phyloP scores from a whole-genome alignment of 495 filamentous ascomycete species.

The Aspergillus affinis region DNA sequence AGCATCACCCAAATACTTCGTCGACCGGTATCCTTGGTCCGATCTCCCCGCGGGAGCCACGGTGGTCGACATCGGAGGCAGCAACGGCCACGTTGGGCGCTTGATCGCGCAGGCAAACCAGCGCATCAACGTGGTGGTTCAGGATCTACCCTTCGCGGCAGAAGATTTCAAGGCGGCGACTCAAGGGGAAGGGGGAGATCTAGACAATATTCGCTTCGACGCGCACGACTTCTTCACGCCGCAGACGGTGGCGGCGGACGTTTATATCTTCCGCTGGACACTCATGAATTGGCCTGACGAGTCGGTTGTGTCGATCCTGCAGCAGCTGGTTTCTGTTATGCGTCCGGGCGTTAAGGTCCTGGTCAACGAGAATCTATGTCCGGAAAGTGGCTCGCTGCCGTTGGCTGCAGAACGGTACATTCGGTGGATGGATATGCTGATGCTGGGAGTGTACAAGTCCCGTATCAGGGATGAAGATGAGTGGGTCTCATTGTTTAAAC shows the following conservation, averaged over 20 bases:
- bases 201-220: background rate
- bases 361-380: background rate
- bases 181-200: background rate
- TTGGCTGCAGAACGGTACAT: background rate
- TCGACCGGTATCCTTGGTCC: background rate
- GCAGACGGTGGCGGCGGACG: background rate
- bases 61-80: slow-evolving; percentile 3
- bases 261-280: background rate
- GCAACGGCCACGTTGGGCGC: background rate
- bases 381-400: background rate
- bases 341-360: background rate
- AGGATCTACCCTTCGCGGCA: background rate
- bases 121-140: background rate
- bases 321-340: background rate
- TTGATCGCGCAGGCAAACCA: background rate
- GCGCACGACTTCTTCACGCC: background rate
- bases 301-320: background rate
- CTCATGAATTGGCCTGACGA: background rate
- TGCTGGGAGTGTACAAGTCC: background rate
- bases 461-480: background rate
- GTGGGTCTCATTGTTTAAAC: background rate
- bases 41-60: background rate
- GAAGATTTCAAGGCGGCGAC: background rate
- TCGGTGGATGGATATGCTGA: background rate
- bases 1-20: background rate